Percentiles rank a stretch among this genome's conserved stretches.
phyloP scores from a whole-genome alignment of 2,329 filamentous ascomycete genomes.

The Fulvia fulva region DNA sequence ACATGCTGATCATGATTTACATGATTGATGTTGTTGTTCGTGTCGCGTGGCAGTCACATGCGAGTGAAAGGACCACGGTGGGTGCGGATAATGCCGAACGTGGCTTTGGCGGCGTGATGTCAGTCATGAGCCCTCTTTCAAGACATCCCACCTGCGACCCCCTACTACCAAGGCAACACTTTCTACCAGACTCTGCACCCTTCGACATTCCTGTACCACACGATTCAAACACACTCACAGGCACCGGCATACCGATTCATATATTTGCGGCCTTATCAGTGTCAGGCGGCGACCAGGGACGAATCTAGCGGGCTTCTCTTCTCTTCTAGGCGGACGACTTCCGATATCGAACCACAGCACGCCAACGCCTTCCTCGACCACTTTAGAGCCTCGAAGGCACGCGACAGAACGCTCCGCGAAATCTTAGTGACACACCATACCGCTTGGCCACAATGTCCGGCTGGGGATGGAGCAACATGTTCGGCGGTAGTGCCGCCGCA shows the following conservation, averaged over 20 bases:
- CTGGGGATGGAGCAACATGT: slow-evolving; percentile 61
- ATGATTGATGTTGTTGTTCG: neutral
- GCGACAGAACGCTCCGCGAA: neutral
- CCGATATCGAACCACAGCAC: neutral
- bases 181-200: neutral
- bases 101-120: neutral
- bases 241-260: neutral
- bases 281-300: neutral
- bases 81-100: neutral
- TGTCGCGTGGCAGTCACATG: slow-evolving; percentile 4
- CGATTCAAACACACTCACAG: neutral
- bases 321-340: neutral
- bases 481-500: slow-evolving; percentile 77
- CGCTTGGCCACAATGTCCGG: slow-evolving; percentile 40
- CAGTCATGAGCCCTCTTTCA: neutral
- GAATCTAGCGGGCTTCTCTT: neutral
- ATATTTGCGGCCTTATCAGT: neutral
- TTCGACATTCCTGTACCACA: neutral
- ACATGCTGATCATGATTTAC: neutral
- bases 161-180: neutral
- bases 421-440: neutral
- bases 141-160: neutral
- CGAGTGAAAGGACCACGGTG: neutral
- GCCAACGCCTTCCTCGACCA: neutral
- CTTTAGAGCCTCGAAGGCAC: neutral